These are phyloP conservation scores for Petunia axillaris DNA, from an alignment of 257 asterid species.

Conservation along the genomic window DNA sequence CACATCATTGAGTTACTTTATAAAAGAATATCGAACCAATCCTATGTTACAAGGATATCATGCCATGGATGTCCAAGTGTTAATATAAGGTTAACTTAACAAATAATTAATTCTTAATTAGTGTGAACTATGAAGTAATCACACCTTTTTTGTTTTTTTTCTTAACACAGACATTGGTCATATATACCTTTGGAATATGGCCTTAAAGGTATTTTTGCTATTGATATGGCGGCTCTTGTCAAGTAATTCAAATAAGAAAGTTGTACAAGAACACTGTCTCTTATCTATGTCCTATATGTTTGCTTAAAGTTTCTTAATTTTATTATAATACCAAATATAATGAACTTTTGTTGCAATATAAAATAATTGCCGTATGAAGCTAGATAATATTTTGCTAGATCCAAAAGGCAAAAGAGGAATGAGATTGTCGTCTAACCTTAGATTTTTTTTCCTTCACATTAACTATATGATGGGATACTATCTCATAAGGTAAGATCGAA, in stretches of 20 bases:
- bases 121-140: background rate
- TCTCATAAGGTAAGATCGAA: background rate
- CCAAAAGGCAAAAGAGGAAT: background rate
- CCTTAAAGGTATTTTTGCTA: background rate
- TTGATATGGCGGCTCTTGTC: background rate
- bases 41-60: conserved; percentile 19
- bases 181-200: no score
- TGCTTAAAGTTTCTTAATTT: background rate
- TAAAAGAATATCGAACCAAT: background rate
- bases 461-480: background rate
- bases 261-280: background rate
- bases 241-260: no score
- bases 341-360: background rate
- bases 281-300: background rate
- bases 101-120: background rate
- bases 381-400: background rate
- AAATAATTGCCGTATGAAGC: background rate
- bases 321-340: background rate
- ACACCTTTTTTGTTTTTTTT: background rate
- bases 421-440: background rate
- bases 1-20: conserved; percentile 31
- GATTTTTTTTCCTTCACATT: background rate
- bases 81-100: background rate
- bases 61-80: background rate
- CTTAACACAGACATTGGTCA: background rate